phyloP scores from a whole-genome alignment of 345 rosid genomes.

The Rubroshorea leprosula region DNA sequence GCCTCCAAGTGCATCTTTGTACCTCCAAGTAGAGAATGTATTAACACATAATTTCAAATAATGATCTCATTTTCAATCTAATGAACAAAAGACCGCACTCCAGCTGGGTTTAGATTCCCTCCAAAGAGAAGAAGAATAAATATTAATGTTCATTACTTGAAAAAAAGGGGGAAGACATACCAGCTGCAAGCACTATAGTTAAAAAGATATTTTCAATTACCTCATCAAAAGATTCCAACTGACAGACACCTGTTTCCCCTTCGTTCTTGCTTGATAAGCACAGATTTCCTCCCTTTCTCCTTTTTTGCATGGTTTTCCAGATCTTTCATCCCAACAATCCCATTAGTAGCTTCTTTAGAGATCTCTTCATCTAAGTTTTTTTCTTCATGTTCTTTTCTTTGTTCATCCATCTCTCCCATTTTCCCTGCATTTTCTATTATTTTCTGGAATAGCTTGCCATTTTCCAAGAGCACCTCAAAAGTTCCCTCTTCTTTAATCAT shows the following conservation, averaged over 20 bases:
- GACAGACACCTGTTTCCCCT: conserved; percentile 86
- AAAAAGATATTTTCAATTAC: too few species aligned
- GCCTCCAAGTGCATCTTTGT: conserved; percentile 86
- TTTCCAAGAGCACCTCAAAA: conserved; percentile 72
- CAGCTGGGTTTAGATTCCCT: too few species aligned
- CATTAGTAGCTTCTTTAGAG: conserved; percentile 37
- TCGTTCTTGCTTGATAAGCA: conserved; percentile 92
- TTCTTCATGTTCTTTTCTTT: conserved; percentile 27
- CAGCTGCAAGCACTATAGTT: too few species aligned
- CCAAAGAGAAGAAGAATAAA: too few species aligned
- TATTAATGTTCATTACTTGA: too few species aligned
- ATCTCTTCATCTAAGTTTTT: conserved; percentile 21
- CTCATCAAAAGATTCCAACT: conserved; percentile 81
- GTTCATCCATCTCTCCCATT: too few species aligned
- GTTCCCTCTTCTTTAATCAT: conserved; percentile 82
- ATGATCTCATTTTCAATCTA: background rate
- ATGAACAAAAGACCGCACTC: too few species aligned
- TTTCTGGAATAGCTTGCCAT: conserved; percentile 67
- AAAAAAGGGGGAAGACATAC: too few species aligned
- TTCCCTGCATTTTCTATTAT: conserved; percentile 96
- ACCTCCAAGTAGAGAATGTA: conserved; percentile 42
- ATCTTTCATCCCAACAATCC: conserved; percentile 19
- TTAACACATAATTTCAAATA: conserved; percentile 2
- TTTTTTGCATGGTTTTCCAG: conserved; percentile 27
- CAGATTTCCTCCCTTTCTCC: conserved; percentile 59